A percentile compares a stretch with the other conserved stretches of the same genome.
Conservation (phyloP, 805 yeast genomes). For the Candida suzukii region DNA sequence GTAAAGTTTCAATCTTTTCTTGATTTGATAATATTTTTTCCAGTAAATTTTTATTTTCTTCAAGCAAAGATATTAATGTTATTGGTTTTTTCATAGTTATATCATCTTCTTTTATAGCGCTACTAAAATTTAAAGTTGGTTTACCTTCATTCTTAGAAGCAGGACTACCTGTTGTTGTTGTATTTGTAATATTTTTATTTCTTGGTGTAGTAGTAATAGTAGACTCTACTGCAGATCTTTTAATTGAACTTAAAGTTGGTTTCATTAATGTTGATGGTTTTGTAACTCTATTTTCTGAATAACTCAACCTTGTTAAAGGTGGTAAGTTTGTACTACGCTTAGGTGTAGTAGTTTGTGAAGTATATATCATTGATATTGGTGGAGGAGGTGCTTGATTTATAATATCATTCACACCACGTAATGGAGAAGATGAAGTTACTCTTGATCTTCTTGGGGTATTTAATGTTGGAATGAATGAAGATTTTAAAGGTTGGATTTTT, state of each 20-base stretch:
- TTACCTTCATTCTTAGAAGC: background rate
- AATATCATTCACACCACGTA: too few relatives aligned
- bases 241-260: background rate
- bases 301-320: background rate
- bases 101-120: background rate
- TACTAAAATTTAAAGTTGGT: background rate
- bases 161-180: background rate
- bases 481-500: background rate
- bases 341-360: too few relatives aligned
- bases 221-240: background rate
- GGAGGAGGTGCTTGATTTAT: too few relatives aligned
- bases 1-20: constrained; percentile 8
- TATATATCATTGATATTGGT: too few relatives aligned
- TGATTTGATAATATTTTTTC: constrained; percentile 13
- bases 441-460: background rate
- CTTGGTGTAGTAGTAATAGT: background rate
- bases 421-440: background rate
- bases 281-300: background rate
- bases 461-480: background rate
- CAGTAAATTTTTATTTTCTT: constrained; percentile 13
- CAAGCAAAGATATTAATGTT: background rate
- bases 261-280: background rate
- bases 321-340: too few relatives aligned
- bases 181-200: background rate
- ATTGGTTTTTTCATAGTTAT: too few relatives aligned